phyloP scores from a whole-genome alignment of 2,329 filamentous ascomycete genomes.

The Aspergillus viridinutans region DNA sequence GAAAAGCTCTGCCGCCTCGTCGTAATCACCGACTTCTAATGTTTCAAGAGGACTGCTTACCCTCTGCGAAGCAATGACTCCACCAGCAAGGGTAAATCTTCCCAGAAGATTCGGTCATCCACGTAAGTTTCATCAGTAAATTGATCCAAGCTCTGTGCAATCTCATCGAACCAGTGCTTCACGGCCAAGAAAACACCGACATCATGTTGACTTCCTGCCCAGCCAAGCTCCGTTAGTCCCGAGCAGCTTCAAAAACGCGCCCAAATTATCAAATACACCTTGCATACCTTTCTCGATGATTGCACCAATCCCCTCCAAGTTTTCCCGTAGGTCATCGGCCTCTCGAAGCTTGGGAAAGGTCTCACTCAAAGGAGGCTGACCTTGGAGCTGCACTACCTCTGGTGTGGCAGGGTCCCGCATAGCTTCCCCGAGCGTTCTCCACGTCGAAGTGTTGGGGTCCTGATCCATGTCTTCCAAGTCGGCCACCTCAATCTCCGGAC shows the following conservation, averaged over 20 bases:
- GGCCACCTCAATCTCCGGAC: constrained; percentile 48
- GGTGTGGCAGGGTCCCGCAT: constrained; percentile 27
- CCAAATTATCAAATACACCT: not conserved
- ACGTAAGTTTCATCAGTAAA: constrained; percentile 32
- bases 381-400: constrained; percentile 34
- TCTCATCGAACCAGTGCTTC: constrained; percentile 42
- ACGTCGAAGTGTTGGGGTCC: constrained; percentile 43
- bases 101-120: constrained; percentile 45
- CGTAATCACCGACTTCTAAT: not conserved
- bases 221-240: not conserved
- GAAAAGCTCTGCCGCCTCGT: not conserved
- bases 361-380: constrained; percentile 29
- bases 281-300: constrained; percentile 37
- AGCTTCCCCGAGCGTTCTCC: constrained; percentile 37
- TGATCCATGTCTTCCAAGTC: constrained; percentile 48
- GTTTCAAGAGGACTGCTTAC: constrained; percentile 21
- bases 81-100: constrained; percentile 38
- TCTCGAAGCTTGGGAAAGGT: constrained; percentile 34
- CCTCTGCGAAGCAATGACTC: constrained; percentile 39
- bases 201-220: constrained; percentile 29
- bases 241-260: not conserved
- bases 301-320: constrained; percentile 27
- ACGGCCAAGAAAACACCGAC: constrained; percentile 30
- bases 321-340: constrained; percentile 26
- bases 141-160: constrained; percentile 29